phyloP scores from a whole-genome alignment of 768 basidiomycete species.

The Boletus patriciae region DNA sequence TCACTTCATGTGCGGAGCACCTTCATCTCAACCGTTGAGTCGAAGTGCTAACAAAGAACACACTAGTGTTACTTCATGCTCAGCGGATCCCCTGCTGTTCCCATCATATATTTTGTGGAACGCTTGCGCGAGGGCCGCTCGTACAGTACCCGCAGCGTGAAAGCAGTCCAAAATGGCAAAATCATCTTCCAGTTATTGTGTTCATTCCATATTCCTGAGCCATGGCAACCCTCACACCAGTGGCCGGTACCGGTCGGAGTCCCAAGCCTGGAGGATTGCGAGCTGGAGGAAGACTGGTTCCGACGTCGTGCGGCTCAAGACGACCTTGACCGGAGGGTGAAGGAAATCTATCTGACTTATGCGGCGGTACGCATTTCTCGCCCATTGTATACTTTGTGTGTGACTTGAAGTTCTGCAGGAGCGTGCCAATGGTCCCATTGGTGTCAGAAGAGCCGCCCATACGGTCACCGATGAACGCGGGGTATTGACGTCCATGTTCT shows the following conservation, averaged over 20 bases:
- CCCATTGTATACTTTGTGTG: slow-evolving; percentile 20
- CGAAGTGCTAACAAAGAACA: slow-evolving; percentile 9
- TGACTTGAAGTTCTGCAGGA: slow-evolving; percentile 49
- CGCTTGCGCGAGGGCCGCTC: slow-evolving; percentile 71
- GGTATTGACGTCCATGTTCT: slow-evolving; percentile 58
- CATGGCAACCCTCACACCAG: slow-evolving; percentile 68
- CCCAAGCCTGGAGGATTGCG: slow-evolving; percentile 60
- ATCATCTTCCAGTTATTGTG: slow-evolving; percentile 67
- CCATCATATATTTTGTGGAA: slow-evolving; percentile 80
- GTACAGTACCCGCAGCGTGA: slow-evolving; percentile 66
- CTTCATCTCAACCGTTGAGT: background rate
- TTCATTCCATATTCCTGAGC: slow-evolving; percentile 81
- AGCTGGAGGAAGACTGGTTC: slow-evolving; percentile 51
- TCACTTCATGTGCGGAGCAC: slow-evolving; percentile 62
- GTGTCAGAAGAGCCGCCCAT: slow-evolving; percentile 54
- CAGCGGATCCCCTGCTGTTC: slow-evolving; percentile 68
- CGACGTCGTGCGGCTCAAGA: slow-evolving; percentile 29
- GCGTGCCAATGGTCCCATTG: slow-evolving; percentile 65
- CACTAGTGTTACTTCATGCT: slow-evolving; percentile 77
- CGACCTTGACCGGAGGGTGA: slow-evolving; percentile 34
- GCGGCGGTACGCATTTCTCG: slow-evolving; percentile 22
- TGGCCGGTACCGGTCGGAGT: slow-evolving; percentile 63
- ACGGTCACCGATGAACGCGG: slow-evolving; percentile 47
- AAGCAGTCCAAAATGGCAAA: slow-evolving; percentile 55
- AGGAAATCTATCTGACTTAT: slow-evolving; percentile 32